Evolutionary conservation across 208 protist species (phyloP).

Genomic region (Crithidia thermophila): DNA sequence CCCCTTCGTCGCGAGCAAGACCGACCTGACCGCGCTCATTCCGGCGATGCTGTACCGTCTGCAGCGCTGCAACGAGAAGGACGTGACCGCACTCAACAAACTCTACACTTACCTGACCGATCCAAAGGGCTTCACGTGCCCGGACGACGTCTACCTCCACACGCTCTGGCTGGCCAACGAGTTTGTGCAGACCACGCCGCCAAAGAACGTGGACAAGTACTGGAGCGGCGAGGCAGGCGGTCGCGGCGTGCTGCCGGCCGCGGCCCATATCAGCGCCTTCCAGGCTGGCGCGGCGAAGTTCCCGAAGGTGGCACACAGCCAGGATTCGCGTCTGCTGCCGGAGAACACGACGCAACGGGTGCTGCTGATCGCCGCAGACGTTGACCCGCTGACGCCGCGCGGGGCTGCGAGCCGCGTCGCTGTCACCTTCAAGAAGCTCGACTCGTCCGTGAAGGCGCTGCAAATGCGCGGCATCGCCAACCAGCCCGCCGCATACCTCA

Average conservation of each 20-base stretch:
- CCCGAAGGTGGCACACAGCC: background rate
- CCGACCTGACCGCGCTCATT: conserved; percentile 35
- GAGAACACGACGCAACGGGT: conserved; percentile 31
- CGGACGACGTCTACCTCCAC: conserved; percentile 26
- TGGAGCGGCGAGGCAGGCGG: background rate
- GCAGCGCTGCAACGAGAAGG: conserved; percentile 49
- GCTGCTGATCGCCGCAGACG: conserved; percentile 36
- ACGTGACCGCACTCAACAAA: conserved; percentile 41
- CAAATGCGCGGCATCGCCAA: conserved; percentile 31
- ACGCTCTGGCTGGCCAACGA: conserved; percentile 49
- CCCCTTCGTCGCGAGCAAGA: conserved; percentile 29
- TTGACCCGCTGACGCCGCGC: conserved; percentile 35
- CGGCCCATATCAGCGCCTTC: conserved; percentile 10
- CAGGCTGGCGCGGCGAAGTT: conserved; percentile 32
- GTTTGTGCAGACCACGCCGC: conserved; percentile 10
- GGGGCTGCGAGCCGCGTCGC: conserved; percentile 24
- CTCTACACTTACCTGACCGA: conserved; percentile 36
- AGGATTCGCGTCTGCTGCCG: background rate
- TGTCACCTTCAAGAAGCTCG: conserved; percentile 14
- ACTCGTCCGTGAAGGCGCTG: conserved; percentile 11
- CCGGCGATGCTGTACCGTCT: conserved; percentile 71
- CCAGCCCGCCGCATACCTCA: conserved; percentile 25
- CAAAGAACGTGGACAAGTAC: conserved; percentile 4
- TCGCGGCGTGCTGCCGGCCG: conserved; percentile 1
- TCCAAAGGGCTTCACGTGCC: conserved; percentile 6